These are phyloP conservation scores for Gnomoniopsis sp. DNA, from an alignment of 2,329 filamentous ascomycete genomes.

Conservation along the genomic window DNA sequence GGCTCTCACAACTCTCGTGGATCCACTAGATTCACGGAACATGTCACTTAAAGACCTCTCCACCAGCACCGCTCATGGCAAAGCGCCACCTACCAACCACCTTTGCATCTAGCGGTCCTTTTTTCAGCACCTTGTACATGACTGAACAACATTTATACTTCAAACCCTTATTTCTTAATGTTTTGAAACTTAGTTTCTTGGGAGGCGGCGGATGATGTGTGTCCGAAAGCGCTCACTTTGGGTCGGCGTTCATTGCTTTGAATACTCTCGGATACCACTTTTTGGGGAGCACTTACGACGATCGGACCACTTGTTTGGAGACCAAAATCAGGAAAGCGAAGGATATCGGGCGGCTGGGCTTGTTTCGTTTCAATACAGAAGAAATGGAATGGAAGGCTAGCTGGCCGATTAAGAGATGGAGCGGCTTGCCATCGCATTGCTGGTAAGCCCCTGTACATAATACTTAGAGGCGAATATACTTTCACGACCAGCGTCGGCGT, in stretches of 20 bases:
- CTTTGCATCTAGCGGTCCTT: background rate
- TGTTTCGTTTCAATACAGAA: background rate
- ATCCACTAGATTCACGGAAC: constrained; percentile 16
- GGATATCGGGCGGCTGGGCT: background rate
- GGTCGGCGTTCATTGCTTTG: constrained; percentile 15
- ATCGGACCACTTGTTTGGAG: constrained; percentile 14
- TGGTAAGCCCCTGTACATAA: constrained; percentile 14
- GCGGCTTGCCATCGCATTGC: background rate
- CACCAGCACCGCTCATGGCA: background rate
- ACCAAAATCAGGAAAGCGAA: background rate
- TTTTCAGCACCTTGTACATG: constrained; percentile 13
- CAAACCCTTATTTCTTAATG: constrained; percentile 18
- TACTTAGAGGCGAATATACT: constrained; percentile 13
- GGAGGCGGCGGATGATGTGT: constrained; percentile 11
- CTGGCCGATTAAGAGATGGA: constrained; percentile 2
- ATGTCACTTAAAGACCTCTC: constrained; percentile 9
- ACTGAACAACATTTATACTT: constrained; percentile 10
- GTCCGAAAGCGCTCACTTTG: constrained; percentile 14
- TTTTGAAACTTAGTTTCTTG: constrained; percentile 15
- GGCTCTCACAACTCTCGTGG: constrained; percentile 11
- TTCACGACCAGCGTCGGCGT: constrained; percentile 5
- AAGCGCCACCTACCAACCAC: background rate
- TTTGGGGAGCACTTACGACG: constrained; percentile 14
- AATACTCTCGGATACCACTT: constrained; percentile 19
- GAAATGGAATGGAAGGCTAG: background rate